Conservation (phyloP, 768 basidiomycete species). For the Cantharellus cinnabarinus region DNA sequence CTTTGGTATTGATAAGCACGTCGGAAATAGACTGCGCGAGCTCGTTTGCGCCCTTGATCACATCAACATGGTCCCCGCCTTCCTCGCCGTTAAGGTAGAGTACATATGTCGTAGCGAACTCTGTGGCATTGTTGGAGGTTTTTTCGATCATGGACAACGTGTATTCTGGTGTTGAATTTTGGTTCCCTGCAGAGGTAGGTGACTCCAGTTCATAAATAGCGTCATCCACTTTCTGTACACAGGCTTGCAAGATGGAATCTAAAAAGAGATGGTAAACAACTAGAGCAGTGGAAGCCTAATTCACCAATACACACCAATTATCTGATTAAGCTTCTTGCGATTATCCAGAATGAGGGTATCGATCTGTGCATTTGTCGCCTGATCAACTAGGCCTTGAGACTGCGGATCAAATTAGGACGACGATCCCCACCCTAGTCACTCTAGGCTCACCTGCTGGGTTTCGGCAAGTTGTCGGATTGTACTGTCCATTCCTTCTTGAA, state of each 20-base stretch:
- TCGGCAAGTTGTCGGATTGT: conserved; percentile 79
- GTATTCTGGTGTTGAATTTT: conserved; percentile 96
- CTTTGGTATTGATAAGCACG: conserved; percentile 77
- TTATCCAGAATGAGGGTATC: conserved; percentile 92
- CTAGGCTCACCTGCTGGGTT: conserved; percentile 46
- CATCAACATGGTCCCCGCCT: conserved; percentile 91
- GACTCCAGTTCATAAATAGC: conserved; percentile 96
- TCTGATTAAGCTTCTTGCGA: conserved; percentile 91
- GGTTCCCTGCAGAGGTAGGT: conserved; percentile 80
- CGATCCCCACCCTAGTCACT: not conserved
- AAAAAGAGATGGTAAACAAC: not conserved
- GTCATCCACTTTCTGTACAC: conserved; percentile 93
- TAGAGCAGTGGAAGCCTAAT: conserved; percentile 1
- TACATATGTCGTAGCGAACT: conserved; percentile 89
- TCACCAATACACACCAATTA: conserved; percentile 30
- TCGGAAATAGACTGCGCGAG: conserved; percentile 86
- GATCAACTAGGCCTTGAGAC: conserved; percentile 69
- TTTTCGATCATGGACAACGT: conserved; percentile 98
- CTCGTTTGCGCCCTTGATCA: conserved; percentile 94
- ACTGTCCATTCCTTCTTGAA: conserved; percentile 88
- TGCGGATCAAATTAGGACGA: conserved; percentile 16
- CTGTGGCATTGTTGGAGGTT: conserved; percentile 79
- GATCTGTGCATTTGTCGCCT: conserved; percentile 90
- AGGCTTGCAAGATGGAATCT: conserved; percentile 95
- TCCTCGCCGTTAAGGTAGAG: conserved; percentile 68